A percentile compares a stretch with the other conserved stretches of the same genome.
phyloP scores from a whole-genome alignment of 2,329 filamentous ascomycete species.

The Aspergillus sp. region DNA sequence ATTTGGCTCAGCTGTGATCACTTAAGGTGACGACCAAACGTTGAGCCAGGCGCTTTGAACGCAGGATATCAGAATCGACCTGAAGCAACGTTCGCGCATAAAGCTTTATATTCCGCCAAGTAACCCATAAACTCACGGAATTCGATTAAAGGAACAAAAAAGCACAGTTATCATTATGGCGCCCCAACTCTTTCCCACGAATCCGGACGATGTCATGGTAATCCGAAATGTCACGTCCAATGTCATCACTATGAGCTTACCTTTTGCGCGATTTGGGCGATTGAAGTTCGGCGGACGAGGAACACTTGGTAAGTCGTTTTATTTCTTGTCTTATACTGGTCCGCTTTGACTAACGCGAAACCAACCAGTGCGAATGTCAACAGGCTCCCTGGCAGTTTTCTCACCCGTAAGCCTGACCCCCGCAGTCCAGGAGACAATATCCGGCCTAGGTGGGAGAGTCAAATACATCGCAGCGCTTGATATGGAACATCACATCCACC shows the following conservation, averaged over 20 bases:
- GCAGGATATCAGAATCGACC: not conserved
- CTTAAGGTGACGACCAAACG: not conserved
- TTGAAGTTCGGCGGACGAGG: conserved; percentile 83
- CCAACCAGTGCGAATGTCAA: conserved; percentile 65
- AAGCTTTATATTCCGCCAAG: too few species aligned
- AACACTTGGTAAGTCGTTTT: conserved; percentile 67
- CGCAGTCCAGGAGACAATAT: conserved; percentile 63
- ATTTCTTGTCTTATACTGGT: not conserved
- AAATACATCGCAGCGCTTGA: conserved; percentile 86
- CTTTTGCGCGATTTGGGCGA: conserved; percentile 77
- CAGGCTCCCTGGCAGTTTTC: conserved; percentile 81
- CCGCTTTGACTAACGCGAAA: not conserved
- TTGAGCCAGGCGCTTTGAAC: not conserved
- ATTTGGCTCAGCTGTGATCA: not conserved
- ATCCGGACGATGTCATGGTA: conserved; percentile 83
- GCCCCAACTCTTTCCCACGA: conserved; percentile 60
- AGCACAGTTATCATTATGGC: conserved; percentile 17
- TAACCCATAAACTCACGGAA: too few species aligned
- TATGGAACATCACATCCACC: conserved; percentile 91
- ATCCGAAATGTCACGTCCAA: conserved; percentile 80
- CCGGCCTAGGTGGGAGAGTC: conserved; percentile 67
- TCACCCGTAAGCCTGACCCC: conserved; percentile 84
- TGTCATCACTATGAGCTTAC: conserved; percentile 61
- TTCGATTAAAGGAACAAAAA: not conserved
- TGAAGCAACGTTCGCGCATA: too few species aligned